These are phyloP conservation scores for Kazachstania taianensis DNA, from an alignment of 805 yeast genomes.

Conservation along the genomic window DNA sequence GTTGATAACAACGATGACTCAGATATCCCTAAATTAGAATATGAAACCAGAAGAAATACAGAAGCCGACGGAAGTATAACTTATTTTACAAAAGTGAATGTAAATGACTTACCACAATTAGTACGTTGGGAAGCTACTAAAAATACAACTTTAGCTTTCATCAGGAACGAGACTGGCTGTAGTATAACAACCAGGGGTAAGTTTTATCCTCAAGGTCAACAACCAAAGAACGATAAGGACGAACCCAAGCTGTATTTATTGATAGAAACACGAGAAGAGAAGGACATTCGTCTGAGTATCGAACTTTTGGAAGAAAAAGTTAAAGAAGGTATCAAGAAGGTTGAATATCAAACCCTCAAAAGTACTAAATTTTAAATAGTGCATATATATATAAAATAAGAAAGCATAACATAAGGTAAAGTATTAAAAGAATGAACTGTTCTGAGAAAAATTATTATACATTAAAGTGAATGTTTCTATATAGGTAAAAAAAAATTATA, in stretches of 20 bases:
- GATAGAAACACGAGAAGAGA: conserved; percentile 63
- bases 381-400: too few species aligned
- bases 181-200: conserved; percentile 78
- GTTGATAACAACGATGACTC: conserved; percentile 9
- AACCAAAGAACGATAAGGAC: conserved; percentile 41
- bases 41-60: conserved; percentile 43
- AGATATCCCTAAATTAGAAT: conserved; percentile 33
- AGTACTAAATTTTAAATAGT: conserved; percentile 37
- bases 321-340: conserved; percentile 45
- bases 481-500: background rate
- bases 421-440: background rate
- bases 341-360: conserved; percentile 35
- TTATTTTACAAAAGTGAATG: conserved; percentile 59
- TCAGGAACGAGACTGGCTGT: conserved; percentile 62
- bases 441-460: background rate
- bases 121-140: conserved; percentile 73
- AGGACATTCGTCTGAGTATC: conserved; percentile 50
- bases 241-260: conserved; percentile 69
- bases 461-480: background rate
- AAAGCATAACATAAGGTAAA: too few species aligned
- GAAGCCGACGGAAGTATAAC: conserved; percentile 44
- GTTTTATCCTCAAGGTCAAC: conserved; percentile 53
- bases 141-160: conserved; percentile 48
- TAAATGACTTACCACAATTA: conserved; percentile 77
- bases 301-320: conserved; percentile 44